These are phyloP conservation scores for Neofusicoccum sp. DNA, from an alignment of 2,329 filamentous ascomycete species.

Conservation along the genomic window DNA sequence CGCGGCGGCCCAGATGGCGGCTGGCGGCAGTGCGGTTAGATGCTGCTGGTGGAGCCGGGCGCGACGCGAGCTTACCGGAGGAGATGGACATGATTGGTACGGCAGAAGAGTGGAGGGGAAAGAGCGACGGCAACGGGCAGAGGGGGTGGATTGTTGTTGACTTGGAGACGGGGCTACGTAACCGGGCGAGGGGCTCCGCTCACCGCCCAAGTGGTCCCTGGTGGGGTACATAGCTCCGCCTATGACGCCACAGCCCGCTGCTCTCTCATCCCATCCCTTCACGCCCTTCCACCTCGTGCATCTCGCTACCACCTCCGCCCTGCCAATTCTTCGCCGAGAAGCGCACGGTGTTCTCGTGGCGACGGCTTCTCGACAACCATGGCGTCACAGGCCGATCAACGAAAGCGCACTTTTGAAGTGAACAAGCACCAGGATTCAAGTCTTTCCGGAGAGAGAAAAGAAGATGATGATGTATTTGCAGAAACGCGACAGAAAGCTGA, in stretches of 20 bases:
- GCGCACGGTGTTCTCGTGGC: no score
- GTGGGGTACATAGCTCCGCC: not conserved
- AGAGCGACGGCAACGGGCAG: not conserved
- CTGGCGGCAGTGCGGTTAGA: slow-evolving; percentile 36
- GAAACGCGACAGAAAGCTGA: no score
- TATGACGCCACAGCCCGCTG: not conserved
- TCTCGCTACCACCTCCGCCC: not conserved
- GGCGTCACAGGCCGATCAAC: no score
- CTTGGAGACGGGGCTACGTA: slow-evolving; percentile 1
- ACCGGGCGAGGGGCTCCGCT: slow-evolving; percentile 1
- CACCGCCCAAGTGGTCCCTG: not conserved
- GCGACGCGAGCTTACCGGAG: not conserved
- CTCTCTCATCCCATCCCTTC: not conserved
- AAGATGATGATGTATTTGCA: no score
- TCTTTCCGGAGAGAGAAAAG: no score
- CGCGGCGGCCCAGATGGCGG: slow-evolving; percentile 77
- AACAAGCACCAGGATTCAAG: no score
- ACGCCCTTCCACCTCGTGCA: not conserved
- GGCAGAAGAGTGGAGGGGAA: not conserved
- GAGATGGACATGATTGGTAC: slow-evolving; percentile 14
- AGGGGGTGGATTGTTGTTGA: not conserved
- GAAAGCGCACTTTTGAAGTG: no score
- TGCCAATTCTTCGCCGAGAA: not conserved
- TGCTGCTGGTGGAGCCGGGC: not conserved
- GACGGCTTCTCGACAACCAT: no score